Conservation (phyloP, 2,329 filamentous ascomycete genomes). For the Metarhizium robertsii region DNA sequence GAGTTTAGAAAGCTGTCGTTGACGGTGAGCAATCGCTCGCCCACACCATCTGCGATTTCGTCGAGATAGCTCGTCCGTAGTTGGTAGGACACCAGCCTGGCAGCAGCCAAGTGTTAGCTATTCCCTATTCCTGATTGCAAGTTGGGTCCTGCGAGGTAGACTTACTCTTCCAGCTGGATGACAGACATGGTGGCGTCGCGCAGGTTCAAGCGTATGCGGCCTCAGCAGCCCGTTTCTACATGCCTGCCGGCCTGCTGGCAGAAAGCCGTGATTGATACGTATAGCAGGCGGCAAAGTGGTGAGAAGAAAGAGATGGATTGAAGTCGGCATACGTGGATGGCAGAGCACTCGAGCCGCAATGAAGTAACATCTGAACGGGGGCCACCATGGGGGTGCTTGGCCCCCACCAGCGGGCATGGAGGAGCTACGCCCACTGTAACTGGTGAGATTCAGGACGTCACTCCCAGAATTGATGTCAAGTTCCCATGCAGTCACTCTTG, state of each 20-base stretch:
- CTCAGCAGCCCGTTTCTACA: slow-evolving; percentile 8
- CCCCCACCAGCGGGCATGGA: too few relatives aligned
- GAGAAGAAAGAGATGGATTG: not conserved
- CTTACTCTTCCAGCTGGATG: slow-evolving; percentile 30
- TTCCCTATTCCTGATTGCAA: not conserved
- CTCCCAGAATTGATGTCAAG: too few relatives aligned
- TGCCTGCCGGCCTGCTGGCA: slow-evolving; percentile 5
- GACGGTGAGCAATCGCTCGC: slow-evolving; percentile 73
- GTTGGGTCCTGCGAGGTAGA: not conserved
- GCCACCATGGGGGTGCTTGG: too few relatives aligned
- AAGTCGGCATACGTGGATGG: not conserved
- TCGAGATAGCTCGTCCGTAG: slow-evolving; percentile 72
- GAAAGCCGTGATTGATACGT: not conserved
- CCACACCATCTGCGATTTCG: slow-evolving; percentile 73
- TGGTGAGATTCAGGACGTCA: too few relatives aligned
- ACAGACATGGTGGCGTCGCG: slow-evolving; percentile 22
- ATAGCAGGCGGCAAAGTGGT: not conserved
- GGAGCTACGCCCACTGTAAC: too few relatives aligned
- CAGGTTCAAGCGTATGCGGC: not conserved
- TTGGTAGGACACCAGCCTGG: slow-evolving; percentile 72
- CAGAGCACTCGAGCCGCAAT: not conserved
- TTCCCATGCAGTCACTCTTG: too few relatives aligned
- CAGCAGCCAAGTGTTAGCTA: slow-evolving; percentile 10
- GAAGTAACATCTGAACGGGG: not conserved
- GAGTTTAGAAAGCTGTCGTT: slow-evolving; percentile 73